Evolutionary conservation across 768 basidiomycete genomes (phyloP), one percentile per base, ranked within the genome.

Genomic region (Boletus speciosus): DNA sequence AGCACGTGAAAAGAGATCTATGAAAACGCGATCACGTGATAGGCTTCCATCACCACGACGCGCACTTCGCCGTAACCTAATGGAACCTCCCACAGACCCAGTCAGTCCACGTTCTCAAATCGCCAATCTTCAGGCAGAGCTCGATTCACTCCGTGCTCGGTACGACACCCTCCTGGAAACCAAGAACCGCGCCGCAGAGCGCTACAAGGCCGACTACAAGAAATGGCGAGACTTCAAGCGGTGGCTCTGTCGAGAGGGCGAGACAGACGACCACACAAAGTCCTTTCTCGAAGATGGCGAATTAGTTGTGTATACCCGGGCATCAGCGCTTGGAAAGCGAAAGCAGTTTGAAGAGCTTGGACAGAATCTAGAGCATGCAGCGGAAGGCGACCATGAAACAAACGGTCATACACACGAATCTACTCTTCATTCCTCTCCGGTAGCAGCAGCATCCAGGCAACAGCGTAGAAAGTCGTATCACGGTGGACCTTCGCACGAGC

Each of bases 171-270:
- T 87, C 1, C 55, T 68, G 6, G 69, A 71, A 37, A 70, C 73
- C 29, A 77, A 78, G 50, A 72, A 76, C 47, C 74, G 78, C 1
- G 77, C 77, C 12, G 74, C 74, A 11, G 71, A 66, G 21, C 76
- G 75, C 19, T 82, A 81, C 66, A 75, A 78, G 55, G 54, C 57
- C 19, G 80, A 86, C 63, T 83, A 77, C 67, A 76, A 76, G 64
- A 78, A 74, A 53, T 86, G 81, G 81, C 68, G 68, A 40, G 62
- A 60, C 15, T 73, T 80, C 59, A 76, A 76, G 47, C 56, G 66
- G 29, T 82, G 76, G 77, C 58, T 80, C 5, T 73, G 73, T 44
- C 61, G 57, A 32, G 71, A 78, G 37, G 60, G 72, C 14, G 66
- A 62, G 16, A 55, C 66, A n/a, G 65, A 70, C 34, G 61, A 61